These are phyloP conservation scores for Juglanconis juglandina DNA, from an alignment of 2,329 filamentous ascomycete species.

Conservation along the genomic window DNA sequence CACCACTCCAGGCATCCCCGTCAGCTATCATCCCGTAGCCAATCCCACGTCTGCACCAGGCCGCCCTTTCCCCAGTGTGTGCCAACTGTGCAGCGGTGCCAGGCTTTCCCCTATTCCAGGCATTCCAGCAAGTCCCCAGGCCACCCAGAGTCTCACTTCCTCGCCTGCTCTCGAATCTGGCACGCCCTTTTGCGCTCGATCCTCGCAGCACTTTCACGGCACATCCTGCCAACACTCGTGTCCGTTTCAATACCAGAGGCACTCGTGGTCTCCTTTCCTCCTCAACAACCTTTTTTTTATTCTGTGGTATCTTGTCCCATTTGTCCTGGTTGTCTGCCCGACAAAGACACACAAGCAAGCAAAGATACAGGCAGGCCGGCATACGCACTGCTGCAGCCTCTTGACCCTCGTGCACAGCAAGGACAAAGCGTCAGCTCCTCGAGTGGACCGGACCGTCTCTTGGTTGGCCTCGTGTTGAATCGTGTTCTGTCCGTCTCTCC, in stretches of 20 bases:
- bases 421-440: not conserved
- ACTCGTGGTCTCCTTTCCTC: not conserved
- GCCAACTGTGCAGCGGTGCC: not conserved
- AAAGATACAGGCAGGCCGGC: not conserved
- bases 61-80: not conserved
- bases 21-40: not conserved
- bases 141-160: slow-evolving; percentile 5
- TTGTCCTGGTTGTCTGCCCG: not conserved
- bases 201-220: slow-evolving; percentile 12
- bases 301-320: not conserved
- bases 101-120: slow-evolving; percentile 14
- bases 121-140: slow-evolving; percentile 1
- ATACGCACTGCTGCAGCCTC: not conserved
- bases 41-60: not conserved
- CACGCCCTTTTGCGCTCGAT: slow-evolving; percentile 16
- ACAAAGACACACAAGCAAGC: not conserved
- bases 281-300: slow-evolving; percentile 5
- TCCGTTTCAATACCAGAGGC: slow-evolving; percentile 14
- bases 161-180: not conserved
- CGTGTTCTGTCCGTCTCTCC: not conserved
- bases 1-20: not conserved
- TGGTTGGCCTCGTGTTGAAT: slow-evolving; percentile 1
- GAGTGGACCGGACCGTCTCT: not conserved
- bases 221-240: slow-evolving; percentile 8
- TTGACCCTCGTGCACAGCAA: not conserved